A percentile compares a stretch with the other conserved stretches of the same genome.
Conservation (phyloP, 2,329 filamentous ascomycete species). For the Blastomyces silverae region DNA sequence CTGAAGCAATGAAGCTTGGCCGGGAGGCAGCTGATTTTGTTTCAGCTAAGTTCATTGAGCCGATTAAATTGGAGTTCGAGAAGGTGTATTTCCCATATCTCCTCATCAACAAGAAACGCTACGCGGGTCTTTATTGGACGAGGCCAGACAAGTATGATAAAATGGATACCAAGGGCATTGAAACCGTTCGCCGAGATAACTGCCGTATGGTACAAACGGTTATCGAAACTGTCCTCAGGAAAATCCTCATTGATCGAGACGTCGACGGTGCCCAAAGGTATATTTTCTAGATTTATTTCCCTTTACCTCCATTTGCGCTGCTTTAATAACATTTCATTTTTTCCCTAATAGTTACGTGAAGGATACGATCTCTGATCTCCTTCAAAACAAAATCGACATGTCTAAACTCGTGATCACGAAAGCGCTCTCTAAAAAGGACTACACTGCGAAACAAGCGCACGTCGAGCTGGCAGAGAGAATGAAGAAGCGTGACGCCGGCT, state of each 20-base stretch:
- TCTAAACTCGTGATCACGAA: constrained; percentile 99
- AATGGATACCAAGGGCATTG: constrained; percentile 99
- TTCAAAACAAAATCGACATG: constrained; percentile 98
- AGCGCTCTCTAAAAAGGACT: constrained; percentile 82
- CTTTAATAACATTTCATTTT: constrained; percentile 33
- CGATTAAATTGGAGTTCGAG: constrained; percentile 98
- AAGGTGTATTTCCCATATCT: constrained; percentile 98
- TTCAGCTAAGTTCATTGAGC: constrained; percentile 86
- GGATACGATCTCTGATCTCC: constrained; percentile 83
- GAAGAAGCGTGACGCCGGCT: constrained; percentile 93
- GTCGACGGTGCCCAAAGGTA: constrained; percentile 87
- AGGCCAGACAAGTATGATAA: constrained; percentile 93
- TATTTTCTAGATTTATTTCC: constrained; percentile 37
- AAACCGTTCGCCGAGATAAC: constrained; percentile 95
- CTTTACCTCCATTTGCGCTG: background rate
- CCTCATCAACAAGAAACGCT: constrained; percentile 99
- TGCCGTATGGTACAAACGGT: constrained; percentile 92
- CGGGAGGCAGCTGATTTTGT: constrained; percentile 84
- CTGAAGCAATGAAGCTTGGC: constrained; percentile 89
- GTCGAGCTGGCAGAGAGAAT: constrained; percentile 92
- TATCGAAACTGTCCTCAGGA: constrained; percentile 90
- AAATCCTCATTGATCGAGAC: constrained; percentile 91
- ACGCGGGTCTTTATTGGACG: constrained; percentile 97
- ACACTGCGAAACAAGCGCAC: constrained; percentile 88
- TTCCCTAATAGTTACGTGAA: constrained; percentile 70